These are phyloP conservation scores for Aspergillus quadrilineatus DNA, from an alignment of 2,329 filamentous ascomycete species.

Conservation along the genomic window DNA sequence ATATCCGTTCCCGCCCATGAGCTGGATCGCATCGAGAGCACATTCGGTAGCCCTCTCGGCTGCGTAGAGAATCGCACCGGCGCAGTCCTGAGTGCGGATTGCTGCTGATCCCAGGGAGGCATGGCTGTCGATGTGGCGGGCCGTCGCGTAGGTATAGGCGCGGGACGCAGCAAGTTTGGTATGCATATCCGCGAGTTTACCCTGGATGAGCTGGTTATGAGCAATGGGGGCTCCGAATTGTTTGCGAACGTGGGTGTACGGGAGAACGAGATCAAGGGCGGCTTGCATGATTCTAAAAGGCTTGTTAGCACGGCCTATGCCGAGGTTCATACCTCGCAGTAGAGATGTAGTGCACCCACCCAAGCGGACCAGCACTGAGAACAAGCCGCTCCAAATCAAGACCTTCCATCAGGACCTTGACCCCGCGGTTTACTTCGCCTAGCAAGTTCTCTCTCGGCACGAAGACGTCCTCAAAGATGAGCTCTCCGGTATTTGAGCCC, in stretches of 20 bases:
- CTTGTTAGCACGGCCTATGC: conserved; percentile 14
- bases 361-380: conserved; percentile 83
- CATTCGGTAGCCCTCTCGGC: conserved; percentile 84
- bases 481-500: conserved; percentile 91
- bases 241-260: conserved; percentile 83
- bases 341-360: conserved; percentile 43
- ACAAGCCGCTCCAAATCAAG: conserved; percentile 92
- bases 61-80: conserved; percentile 88
- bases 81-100: conserved; percentile 87
- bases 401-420: conserved; percentile 91
- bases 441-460: conserved; percentile 80
- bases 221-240: conserved; percentile 87
- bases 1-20: conserved; percentile 93
- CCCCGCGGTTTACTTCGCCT: conserved; percentile 76
- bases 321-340: not conserved
- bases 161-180: conserved; percentile 81
- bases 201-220: conserved; percentile 90
- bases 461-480: conserved; percentile 87
- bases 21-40: conserved; percentile 82
- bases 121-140: conserved; percentile 73
- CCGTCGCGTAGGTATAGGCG: conserved; percentile 86
- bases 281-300: conserved; percentile 78
- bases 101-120: conserved; percentile 44
- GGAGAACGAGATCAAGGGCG: conserved; percentile 77
- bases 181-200: conserved; percentile 95